phyloP scores from a whole-genome alignment of 1,139 yeast genomes.

The Pneumocystis sp. region DNA sequence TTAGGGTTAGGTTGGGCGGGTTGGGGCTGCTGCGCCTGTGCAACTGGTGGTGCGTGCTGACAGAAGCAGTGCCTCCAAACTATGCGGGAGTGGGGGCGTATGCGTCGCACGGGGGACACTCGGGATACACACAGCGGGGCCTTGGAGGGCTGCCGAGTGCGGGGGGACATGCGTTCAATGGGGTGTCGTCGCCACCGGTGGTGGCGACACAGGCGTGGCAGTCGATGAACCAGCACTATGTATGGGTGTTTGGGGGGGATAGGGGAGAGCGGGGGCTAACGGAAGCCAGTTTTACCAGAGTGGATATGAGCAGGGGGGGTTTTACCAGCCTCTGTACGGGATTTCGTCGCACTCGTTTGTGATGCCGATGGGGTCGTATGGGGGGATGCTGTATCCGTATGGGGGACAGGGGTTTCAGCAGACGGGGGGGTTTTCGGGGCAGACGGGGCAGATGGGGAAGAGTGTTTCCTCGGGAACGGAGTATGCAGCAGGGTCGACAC shows the following conservation, averaged over 20 bases:
- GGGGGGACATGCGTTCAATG: neutral
- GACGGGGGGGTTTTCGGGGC: neutral
- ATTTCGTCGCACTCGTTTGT: neutral
- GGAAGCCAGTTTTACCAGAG: neutral
- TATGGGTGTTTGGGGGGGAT: too few relatives aligned
- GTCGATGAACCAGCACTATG: neutral
- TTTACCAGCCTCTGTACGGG: neutral
- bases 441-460: neutral
- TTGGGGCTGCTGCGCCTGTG: too few relatives aligned
- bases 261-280: too few relatives aligned
- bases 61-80: neutral
- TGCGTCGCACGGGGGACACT: neutral
- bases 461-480: neutral
- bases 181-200: neutral
- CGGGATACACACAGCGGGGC: neutral
- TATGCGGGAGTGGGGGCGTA: neutral
- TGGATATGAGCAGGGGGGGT: neutral
- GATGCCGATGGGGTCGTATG: neutral
- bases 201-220: neutral
- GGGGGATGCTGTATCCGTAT: neutral
- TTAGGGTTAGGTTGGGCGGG: too few relatives aligned
- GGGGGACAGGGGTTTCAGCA: neutral
- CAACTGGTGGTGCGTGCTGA: too few relatives aligned
- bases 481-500: neutral
- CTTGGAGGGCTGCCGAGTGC: neutral